Percentiles rank a stretch among this genome's conserved stretches.
phyloP scores from a whole-genome alignment of 2,329 filamentous ascomycete genomes.

The Emergomyces orientalis region DNA sequence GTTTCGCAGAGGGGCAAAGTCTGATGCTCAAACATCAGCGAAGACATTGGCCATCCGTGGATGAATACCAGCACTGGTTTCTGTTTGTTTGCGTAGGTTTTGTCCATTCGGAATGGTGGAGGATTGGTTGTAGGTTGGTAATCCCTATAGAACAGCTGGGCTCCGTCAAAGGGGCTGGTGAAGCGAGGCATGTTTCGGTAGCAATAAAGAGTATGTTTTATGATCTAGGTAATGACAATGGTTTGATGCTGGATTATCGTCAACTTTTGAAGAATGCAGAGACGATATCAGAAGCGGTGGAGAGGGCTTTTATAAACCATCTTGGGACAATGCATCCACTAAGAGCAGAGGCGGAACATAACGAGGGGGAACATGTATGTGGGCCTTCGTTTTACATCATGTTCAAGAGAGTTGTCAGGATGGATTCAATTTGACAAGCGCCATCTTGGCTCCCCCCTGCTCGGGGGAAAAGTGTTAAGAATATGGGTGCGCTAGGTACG shows the following conservation, averaged over 20 bases:
- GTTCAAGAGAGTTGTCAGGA: neutral
- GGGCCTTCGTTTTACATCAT: neutral
- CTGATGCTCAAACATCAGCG: conserved; percentile 23
- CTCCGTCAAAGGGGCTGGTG: conserved; percentile 18
- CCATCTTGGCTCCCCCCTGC: neutral
- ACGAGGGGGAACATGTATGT: neutral
- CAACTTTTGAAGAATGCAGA: neutral
- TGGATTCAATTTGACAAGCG: neutral
- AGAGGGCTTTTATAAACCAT: neutral
- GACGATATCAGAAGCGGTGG: neutral
- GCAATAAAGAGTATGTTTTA: neutral
- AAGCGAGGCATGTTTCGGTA: conserved; percentile 18
- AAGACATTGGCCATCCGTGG: conserved; percentile 26
- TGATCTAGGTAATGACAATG: neutral
- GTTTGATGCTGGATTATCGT: neutral
- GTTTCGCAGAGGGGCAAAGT: conserved; percentile 22
- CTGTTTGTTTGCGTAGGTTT: conserved; percentile 10
- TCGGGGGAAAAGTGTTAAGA: neutral
- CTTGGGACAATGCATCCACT: neutral
- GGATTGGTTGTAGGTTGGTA: conserved; percentile 18
- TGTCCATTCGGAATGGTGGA: conserved; percentile 9
- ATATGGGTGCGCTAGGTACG: neutral
- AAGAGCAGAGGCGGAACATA: neutral
- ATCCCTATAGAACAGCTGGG: conserved; percentile 19
- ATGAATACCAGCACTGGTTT: conserved; percentile 22